Evolutionary conservation across 2,329 filamentous ascomycete species (phyloP), one percentile per base, ranked within the genome.

Genomic region (Sphaerulina vaccinii): DNA sequence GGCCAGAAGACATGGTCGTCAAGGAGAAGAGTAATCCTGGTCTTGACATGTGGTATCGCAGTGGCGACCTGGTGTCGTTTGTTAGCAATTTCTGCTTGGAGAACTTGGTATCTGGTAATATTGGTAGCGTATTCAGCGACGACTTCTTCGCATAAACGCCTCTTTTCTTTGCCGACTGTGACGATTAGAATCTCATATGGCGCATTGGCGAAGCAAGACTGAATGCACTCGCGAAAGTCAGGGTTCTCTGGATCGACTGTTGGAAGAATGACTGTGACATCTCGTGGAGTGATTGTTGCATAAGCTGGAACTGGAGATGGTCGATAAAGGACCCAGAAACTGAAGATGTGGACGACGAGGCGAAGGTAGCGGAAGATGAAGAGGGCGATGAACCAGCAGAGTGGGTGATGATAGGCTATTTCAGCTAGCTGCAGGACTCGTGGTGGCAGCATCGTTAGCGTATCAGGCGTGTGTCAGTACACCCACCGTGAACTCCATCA

Each of bases 1-100:
- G 29, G 29, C 51, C 51, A 54, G 23, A 49, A 44, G 2, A 54
- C 51, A 24, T 54, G 45, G 23, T 54, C 45, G 18, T 54, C 51
- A 1, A 54, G 29, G n/a, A 49, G 45, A 8, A 54, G 21, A 3
- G 18, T 44, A n/a, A 54, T 49, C 6, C 35, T 21, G 5, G 38
- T 44, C 15, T 11, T 44, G 40, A 44, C 46, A 13, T 45, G 13
- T 1, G 44, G 45, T 7, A 54, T 44, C 10, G 38, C 51, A 3
- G 33, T 21, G 1, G 51, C 45, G 9, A 54, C 39, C 40, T 54
- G 45, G 16, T 42, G 45, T 18, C 51, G 45, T 24, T 54, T 54
- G 39, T 54, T 54, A 11, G 51, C 51, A 8, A 49, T 19, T 11
- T 45, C 5, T 9, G 23, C 40, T 16, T 27, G 40, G 7, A 43